A percentile compares a stretch with the other conserved stretches of the same genome.
phyloP scores from a whole-genome alignment of 345 rosid species.

The Microthlaspi erraticum region DNA sequence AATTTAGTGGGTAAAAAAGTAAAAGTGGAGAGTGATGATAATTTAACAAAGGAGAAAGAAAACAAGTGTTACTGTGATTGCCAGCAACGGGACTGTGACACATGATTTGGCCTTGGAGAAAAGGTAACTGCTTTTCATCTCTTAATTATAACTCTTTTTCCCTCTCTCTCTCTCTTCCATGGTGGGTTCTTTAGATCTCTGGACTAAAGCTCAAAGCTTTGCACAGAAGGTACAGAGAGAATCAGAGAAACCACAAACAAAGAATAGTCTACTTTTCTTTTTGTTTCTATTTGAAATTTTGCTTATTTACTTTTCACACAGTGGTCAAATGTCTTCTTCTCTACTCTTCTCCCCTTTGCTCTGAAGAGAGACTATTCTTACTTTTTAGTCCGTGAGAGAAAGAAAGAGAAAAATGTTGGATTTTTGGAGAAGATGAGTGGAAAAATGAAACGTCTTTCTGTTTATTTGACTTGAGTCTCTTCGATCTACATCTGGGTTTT shows the following conservation, averaged over 20 bases:
- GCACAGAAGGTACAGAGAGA: constrained; percentile 48
- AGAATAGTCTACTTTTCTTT: constrained; percentile 12
- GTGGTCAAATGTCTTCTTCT: constrained; percentile 43
- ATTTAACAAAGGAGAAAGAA: constrained; percentile 37
- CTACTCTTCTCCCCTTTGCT: constrained; percentile 35
- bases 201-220: constrained; percentile 50
- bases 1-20: constrained; percentile 11
- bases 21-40: constrained; percentile 8
- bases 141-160: constrained; percentile 52
- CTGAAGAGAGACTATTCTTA: constrained; percentile 26
- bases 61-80: constrained; percentile 47
- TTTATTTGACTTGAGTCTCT: constrained; percentile 32
- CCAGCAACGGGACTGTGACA: constrained; percentile 57
- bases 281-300: constrained; percentile 44
- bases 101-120: constrained; percentile 59
- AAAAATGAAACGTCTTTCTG: constrained; percentile 38
- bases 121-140: constrained; percentile 46
- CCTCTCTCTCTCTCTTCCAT: constrained; percentile 40
- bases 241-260: constrained; percentile 49
- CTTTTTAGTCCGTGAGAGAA: constrained; percentile 48
- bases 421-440: constrained; percentile 55
- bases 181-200: constrained; percentile 52
- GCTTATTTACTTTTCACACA: constrained; percentile 29
- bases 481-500: constrained; percentile 44
- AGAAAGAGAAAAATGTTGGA: constrained; percentile 33